phyloP scores from a whole-genome alignment of 208 protist species.

The Wallacemonas rigidus region DNA sequence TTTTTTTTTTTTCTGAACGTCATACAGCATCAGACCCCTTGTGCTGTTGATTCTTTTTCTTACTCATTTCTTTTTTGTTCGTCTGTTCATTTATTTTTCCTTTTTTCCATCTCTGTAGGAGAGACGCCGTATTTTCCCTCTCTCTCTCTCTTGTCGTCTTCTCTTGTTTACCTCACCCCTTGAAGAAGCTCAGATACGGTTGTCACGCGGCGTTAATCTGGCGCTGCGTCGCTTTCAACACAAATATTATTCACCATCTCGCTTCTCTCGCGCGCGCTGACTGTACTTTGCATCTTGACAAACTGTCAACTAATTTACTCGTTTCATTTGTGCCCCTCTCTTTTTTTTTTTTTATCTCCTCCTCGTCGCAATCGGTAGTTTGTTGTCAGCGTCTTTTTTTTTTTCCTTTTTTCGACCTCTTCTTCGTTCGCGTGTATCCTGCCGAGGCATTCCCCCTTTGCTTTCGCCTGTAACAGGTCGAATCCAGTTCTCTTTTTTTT shows the following conservation, averaged over 20 bases:
- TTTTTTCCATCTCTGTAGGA: conserved; percentile 5
- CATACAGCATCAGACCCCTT: not conserved
- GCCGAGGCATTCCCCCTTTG: too few relatives aligned
- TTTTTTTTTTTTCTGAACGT: conserved; percentile 10
- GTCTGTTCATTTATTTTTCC: not conserved
- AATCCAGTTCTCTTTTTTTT: too few relatives aligned
- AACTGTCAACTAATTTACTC: not conserved
- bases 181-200: not conserved
- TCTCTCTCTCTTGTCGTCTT: conserved; percentile 12
- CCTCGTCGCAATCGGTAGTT: too few relatives aligned
- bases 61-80: conserved; percentile 10
- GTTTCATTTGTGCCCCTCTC: conserved; percentile 10
- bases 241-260: too few relatives aligned
- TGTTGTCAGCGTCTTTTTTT: not conserved
- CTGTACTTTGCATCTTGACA: too few relatives aligned
- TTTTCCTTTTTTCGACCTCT: not conserved
- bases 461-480: too few relatives aligned
- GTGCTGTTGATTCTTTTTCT: conserved; percentile 2
- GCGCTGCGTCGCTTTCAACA: too few relatives aligned
- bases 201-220: too few relatives aligned
- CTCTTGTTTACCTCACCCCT: not conserved
- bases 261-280: too few relatives aligned
- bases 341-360: conserved; percentile 13
- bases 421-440: too few relatives aligned
- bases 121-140: conserved; percentile 13